Conservation (phyloP, 2,329 filamentous ascomycete genomes). For the Tolypocladium album region DNA sequence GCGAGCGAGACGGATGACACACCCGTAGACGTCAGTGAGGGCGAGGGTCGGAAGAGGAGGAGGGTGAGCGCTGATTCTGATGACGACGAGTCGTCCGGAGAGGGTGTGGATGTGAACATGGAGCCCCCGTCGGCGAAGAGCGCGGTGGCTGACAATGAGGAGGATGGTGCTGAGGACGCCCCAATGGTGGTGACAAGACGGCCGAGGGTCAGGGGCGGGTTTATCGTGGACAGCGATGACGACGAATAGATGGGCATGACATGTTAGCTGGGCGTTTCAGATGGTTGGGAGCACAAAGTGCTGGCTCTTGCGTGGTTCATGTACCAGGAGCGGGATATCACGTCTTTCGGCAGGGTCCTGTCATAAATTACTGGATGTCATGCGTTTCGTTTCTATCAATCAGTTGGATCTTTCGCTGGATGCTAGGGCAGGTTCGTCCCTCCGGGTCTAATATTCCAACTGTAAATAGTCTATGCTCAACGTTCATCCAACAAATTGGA, state of each 20-base stretch:
- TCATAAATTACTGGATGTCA: no score
- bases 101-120: constrained; percentile 16
- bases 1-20: constrained; percentile 16
- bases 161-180: constrained; percentile 18
- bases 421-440: not conserved
- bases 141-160: constrained; percentile 2
- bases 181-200: constrained; percentile 22
- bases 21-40: constrained; percentile 19
- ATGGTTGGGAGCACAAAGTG: not conserved
- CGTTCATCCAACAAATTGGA: not conserved
- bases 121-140: constrained; percentile 1
- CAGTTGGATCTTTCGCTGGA: not conserved
- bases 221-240: constrained; percentile 50
- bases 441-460: not conserved
- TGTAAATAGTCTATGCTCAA: not conserved
- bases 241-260: constrained; percentile 25
- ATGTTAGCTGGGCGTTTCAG: not conserved
- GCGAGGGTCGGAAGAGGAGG: constrained; percentile 25
- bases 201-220: constrained; percentile 38
- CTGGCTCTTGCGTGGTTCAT: not conserved
- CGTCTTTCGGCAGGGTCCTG: not conserved
- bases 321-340: no score
- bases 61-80: constrained; percentile 20
- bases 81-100: constrained; percentile 1
- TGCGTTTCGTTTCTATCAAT: not conserved